Evolutionary conservation across 192 early-diverging fungal species (phyloP), one percentile per base, ranked within the genome.

Genomic region (Kappamyces sp.): DNA sequence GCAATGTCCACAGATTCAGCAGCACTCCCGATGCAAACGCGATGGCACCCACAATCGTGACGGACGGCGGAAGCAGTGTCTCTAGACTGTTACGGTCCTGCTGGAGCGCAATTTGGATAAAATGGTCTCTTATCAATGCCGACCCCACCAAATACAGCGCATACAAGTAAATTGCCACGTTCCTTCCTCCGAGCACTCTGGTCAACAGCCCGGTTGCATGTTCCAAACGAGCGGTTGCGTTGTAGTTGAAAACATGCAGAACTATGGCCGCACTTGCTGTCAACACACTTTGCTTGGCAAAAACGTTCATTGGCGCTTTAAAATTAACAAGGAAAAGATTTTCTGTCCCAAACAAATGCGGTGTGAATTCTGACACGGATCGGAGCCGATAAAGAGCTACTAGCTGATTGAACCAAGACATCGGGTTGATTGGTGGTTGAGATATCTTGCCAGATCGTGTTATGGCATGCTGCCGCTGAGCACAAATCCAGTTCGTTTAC

Each of bases 1-100:
- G 77, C 50, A 82, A 49, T 3, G 78, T 80, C 80, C 80, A 82
- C 39, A 80, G 55, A 62, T 82, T 82, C 60, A 82, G 48, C 10
- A 67, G 34, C 37, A 70, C 54, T 0, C 80, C 80, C 35, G 66
- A 53, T 3, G 63, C 69, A 40, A 76, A 71, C 41, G 72, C 51
- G 15, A 52, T n/a, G 10, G 62, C 54, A 39, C 78, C 77, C 13
- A 77, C 36, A 10, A 61, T 47, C 5, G 61, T 58, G 15, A 67
- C 68, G n/a, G 65, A 15, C 12, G 58, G 31, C 35, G 47, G 41
- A 47, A 71, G 63, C 39, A 41, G 6, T 13, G 51, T n/a, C 44
- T 65, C 39, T 74, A 81, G 74, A 4, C 77, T 71, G 42, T 65
- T 67, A 32, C 60, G 65, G 63, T 77, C 70, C 41, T 58, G 60